A percentile compares a stretch with the other conserved stretches of the same genome.
phyloP scores from a whole-genome alignment of 257 asterid species.

The Jasminum sambac region DNA sequence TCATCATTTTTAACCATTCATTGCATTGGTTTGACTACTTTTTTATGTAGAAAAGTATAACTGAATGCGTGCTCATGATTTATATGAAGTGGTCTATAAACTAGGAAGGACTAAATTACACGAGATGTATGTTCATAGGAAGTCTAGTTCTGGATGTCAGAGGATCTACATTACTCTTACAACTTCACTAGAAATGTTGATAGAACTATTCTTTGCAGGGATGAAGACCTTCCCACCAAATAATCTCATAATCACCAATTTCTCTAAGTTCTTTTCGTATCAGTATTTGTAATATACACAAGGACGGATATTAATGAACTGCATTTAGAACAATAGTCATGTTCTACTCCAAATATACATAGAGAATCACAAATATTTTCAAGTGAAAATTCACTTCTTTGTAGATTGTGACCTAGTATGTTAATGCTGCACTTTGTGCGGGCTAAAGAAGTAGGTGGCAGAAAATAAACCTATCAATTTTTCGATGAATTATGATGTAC shows the following conservation, averaged over 20 bases:
- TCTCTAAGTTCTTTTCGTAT: neutral
- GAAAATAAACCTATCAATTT: neutral
- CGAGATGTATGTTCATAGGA: neutral
- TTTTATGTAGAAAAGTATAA: too few species aligned
- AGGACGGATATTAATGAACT: neutral
- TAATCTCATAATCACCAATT: neutral
- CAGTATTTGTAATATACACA: neutral
- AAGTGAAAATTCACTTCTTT: neutral
- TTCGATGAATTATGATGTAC: neutral
- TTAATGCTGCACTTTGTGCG: neutral
- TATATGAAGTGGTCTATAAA: neutral
- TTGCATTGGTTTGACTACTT: too few species aligned
- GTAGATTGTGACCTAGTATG: neutral
- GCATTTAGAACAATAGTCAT: neutral
- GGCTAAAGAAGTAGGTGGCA: neutral
- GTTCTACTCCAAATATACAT: neutral
- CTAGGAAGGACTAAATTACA: neutral
- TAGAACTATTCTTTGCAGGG: too few species aligned
- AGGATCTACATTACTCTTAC: neutral
- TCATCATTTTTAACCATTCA: too few species aligned
- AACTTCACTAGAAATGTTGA: neutral
- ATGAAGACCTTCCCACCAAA: neutral
- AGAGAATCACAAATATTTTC: neutral
- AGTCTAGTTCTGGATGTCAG: neutral
- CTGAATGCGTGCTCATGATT: neutral